Conservation (phyloP, 2,329 filamentous ascomycete species). For the Blastomyces emzantsi region DNA sequence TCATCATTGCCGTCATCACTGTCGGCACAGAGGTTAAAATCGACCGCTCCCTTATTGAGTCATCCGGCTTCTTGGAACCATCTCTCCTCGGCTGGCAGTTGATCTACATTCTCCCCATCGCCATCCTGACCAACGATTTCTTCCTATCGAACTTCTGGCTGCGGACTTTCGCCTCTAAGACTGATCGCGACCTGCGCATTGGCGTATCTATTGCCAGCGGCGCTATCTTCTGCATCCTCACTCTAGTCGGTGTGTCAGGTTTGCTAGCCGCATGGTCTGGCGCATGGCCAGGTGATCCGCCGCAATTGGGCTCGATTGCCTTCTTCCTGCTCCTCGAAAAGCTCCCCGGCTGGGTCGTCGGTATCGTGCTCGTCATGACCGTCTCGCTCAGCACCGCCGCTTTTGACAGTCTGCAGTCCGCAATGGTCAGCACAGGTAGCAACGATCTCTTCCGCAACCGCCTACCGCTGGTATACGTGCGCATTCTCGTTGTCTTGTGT, state of each 20-base stretch:
- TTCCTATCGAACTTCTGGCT: constrained; percentile 81
- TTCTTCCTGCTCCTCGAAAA: constrained; percentile 66
- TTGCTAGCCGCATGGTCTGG: constrained; percentile 72
- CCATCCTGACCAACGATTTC: constrained; percentile 76
- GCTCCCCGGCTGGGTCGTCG: constrained; percentile 72
- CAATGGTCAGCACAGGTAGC: constrained; percentile 75
- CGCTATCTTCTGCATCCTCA: constrained; percentile 58
- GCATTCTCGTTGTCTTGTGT: constrained; percentile 57
- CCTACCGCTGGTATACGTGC: constrained; percentile 66
- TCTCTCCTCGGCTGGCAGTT: constrained; percentile 75
- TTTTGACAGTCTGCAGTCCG: constrained; percentile 71
- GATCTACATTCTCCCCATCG: constrained; percentile 73
- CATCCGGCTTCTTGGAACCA: constrained; percentile 59
- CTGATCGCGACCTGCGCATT: constrained; percentile 67
- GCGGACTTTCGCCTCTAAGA: constrained; percentile 68
- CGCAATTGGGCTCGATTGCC: constrained; percentile 56
- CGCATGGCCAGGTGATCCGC: constrained; percentile 55
- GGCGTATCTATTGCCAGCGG: constrained; percentile 61
- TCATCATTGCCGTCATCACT: constrained; percentile 68
- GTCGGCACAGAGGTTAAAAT: constrained; percentile 67
- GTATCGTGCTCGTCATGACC: constrained; percentile 72
- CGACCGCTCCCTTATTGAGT: constrained; percentile 56
- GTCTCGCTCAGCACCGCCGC: constrained; percentile 66
- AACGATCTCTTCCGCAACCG: constrained; percentile 80
- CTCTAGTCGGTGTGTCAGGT: constrained; percentile 62